A percentile compares a stretch with the other conserved stretches of the same genome.
These are phyloP conservation scores for Massospora cicadina DNA, from an alignment of 371 early-diverging fungal genomes.

Conservation along the genomic window DNA sequence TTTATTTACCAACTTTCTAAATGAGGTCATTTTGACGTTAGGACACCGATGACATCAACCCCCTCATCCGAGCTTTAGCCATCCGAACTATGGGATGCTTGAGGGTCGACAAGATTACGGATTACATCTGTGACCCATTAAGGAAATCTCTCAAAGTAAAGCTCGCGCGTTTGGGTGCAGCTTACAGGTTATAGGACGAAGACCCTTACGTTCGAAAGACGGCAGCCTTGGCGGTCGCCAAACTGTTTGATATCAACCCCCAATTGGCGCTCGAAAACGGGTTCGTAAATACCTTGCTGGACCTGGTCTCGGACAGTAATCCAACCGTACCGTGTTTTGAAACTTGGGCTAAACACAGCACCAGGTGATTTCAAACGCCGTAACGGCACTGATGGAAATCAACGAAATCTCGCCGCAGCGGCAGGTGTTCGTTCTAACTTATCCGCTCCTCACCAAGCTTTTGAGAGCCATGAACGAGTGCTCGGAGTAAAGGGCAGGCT, in stretches of 20 bases:
- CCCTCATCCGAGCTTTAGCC: constrained; percentile 88
- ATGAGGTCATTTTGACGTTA: constrained; percentile 15
- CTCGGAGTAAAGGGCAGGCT: constrained; percentile 46
- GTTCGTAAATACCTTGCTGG: constrained; percentile 64
- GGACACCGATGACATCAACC: constrained; percentile 92
- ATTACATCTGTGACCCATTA: constrained; percentile 74
- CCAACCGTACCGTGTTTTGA: constrained; percentile 48
- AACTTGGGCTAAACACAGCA: neutral
- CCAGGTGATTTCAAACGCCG: constrained; percentile 83
- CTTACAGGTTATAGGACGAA: constrained; percentile 34
- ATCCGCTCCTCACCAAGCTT: constrained; percentile 58
- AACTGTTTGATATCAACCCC: constrained; percentile 67
- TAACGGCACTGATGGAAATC: constrained; percentile 80
- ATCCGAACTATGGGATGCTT: constrained; percentile 91
- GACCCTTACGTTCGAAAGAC: constrained; percentile 90
- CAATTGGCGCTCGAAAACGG: constrained; percentile 57
- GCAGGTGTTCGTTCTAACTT: constrained; percentile 50
- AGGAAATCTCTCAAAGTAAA: constrained; percentile 49
- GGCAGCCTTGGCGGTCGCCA: constrained; percentile 87
- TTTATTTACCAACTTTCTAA: no score
- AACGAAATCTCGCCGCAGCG: constrained; percentile 52
- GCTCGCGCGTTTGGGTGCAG: constrained; percentile 22
- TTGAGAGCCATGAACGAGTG: constrained; percentile 86
- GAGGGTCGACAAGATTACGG: constrained; percentile 85
- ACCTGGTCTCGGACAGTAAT: constrained; percentile 82